phyloP scores from a whole-genome alignment of 495 filamentous ascomycete species.

The Trichoderma gamsii region DNA sequence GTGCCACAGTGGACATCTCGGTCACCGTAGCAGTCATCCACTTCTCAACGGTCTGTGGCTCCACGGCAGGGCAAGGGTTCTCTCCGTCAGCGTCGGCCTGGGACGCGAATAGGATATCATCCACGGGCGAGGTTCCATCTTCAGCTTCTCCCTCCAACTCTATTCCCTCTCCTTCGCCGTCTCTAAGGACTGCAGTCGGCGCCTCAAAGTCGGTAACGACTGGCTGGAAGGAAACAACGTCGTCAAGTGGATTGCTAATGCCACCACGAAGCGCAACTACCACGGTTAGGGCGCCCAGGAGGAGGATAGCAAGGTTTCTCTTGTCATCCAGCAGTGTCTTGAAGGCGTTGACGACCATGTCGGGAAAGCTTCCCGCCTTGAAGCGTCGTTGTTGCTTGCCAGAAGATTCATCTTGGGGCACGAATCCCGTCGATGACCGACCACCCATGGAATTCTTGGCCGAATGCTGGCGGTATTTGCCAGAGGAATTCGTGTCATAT shows the following conservation, averaged over 20 bases:
- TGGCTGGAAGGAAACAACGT: not conserved
- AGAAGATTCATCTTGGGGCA: not conserved
- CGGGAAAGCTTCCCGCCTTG: constrained; percentile 33
- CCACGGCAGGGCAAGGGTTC: constrained; percentile 5
- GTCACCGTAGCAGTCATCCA: constrained; percentile 12
- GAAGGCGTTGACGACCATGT: constrained; percentile 63
- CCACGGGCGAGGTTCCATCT: not conserved
- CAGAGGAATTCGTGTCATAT: not conserved
- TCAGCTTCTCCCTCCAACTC: constrained; percentile 17
- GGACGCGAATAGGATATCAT: not conserved
- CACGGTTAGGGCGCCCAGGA: constrained; percentile 54
- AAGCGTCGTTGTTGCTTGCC: not conserved
- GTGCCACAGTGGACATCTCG: not conserved
- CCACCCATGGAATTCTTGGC: not conserved
- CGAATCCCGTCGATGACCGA: not conserved
- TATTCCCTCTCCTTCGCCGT: constrained; percentile 4
- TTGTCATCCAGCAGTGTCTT: constrained; percentile 60
- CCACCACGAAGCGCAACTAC: constrained; percentile 42
- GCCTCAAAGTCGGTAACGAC: not conserved
- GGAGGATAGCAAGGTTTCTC: constrained; percentile 62
- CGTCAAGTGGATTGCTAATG: constrained; percentile 21
- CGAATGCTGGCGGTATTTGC: not conserved
- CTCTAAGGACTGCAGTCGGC: constrained; percentile 17
- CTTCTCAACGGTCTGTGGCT: constrained; percentile 9
- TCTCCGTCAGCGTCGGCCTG: not conserved